Base-by-base conservation (phyloP, 208 protist genomes). In the Trypanosoma theileri region DNA sequence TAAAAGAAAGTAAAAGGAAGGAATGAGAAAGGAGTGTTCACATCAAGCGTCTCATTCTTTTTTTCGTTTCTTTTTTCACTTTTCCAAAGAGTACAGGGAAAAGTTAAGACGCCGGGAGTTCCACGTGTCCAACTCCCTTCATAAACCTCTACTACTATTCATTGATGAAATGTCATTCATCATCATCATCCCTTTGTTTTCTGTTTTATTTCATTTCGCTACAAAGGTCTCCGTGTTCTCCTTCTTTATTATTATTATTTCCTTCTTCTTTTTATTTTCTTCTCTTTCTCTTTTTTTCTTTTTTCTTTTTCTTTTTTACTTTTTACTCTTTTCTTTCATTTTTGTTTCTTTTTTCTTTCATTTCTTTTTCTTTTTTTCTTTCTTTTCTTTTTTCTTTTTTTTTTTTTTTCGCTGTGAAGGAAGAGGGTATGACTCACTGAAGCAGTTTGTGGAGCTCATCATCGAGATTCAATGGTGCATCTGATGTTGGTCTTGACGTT, bases 361-460 rank as follows among this genome's bases (percentile, higher is more conserved):
- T 35, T 1, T 35, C 6, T 35, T 35, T 35, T 35, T 6, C 6
- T 1, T 35, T 35, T 35, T 6, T 1, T 35, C 28, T 35, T 35
- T 35, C 1, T 35, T 35, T 35, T 35, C 1, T 35, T 35, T 6
- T 35, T 1, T 35, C 6, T 35, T 35, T 35, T 35, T 6, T 35
- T 1, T 35, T 35, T 35, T 6, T 1, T 35, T 35, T 35, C 28
- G 28, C 1, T 35, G 28, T 35, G 6, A 35, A 35, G 28, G 28
- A 35, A 35, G 28, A 35, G 28, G 28, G 28, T 35, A 35, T 35
- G 1, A 35, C 28, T 79, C 48, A 81, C 40, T 73, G 58, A 24
- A 89, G 62, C 12, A 92, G 64, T 48, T 76, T 84, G 64, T 81
- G 76, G 1, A 92, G 75, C 46, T 89, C 86, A 4, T 86, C 84